Conservation (phyloP, 2,329 filamentous ascomycete genomes). For the Sarocladium oryzae region DNA sequence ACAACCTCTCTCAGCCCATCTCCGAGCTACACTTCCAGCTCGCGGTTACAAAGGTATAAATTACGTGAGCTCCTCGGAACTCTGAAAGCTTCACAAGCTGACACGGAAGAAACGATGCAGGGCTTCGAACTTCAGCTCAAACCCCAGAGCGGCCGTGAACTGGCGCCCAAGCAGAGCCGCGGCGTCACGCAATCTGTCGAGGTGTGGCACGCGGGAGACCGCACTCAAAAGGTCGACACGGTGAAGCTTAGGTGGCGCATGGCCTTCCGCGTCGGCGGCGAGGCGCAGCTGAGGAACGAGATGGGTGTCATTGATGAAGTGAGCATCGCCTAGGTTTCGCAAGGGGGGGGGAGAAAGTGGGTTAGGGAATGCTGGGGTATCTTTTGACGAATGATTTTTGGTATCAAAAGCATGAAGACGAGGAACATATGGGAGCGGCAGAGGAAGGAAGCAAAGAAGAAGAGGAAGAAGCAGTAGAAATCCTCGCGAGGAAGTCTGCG, state of each 20-base stretch:
- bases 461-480: background rate
- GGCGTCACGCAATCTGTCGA: slow-evolving; percentile 79
- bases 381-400: no score
- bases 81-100: no score
- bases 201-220: slow-evolving; percentile 66
- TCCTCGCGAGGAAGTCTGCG: no score
- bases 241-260: slow-evolving; percentile 89
- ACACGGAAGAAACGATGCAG: slow-evolving; percentile 38
- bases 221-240: slow-evolving; percentile 60
- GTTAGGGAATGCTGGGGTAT: no score
- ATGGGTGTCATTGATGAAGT: slow-evolving; percentile 80
- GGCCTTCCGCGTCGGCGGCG: slow-evolving; percentile 62
- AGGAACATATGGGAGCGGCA: background rate
- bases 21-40: slow-evolving; percentile 83
- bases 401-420: background rate
- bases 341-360: no score
- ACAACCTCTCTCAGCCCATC: slow-evolving; percentile 64
- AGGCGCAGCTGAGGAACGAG: slow-evolving; percentile 58
- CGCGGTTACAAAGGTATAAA: slow-evolving; percentile 78
- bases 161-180: slow-evolving; percentile 63
- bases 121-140: slow-evolving; percentile 74
- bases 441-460: slow-evolving; percentile 4
- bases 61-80: no score
- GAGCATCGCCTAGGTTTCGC: slow-evolving; percentile 63
- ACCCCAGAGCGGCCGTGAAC: slow-evolving; percentile 73